Evolutionary conservation across 306 rosid genomes (phyloP), one percentile per base, ranked within the genome.

Genomic region (Prunus mume): DNA sequence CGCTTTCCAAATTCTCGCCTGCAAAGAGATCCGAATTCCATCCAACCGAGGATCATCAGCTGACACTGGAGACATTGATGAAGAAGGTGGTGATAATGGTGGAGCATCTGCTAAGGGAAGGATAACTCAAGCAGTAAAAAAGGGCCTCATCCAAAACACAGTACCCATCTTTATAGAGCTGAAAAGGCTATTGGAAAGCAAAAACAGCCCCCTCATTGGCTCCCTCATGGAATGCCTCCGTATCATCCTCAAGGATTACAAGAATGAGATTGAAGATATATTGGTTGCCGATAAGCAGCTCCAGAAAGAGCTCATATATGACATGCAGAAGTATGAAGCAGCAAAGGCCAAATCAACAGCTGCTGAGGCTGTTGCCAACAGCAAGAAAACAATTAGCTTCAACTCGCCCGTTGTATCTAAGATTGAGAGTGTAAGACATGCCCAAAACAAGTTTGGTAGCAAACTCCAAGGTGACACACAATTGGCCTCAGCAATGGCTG

Each of bases 241-340:
- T 9, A 74, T 89, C 75, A 85, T 94, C 80, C 93, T 94, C 73
- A 91, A 89, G 87, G 98, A 94, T 82, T 92, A 90, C 95, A 94
- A 89, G 79, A 90, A 81, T 68, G 98, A 94, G 83, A 94, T 94
- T 50, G 93, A 92, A 57, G 98, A 94, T 58, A 87, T 94, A 71
- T 79, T 94, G 82, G 86, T 94, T 47, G 98, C 97, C 58, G 98
- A 94, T 78, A 90, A 89, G 90, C 98, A 90, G 82, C 97, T 94
- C 79, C 98, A 91, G 88, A 91, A 83, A 71, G 98, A 90, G 85
- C 92, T 94, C 24, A 67, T 90, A 66, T 91, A 92, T 55, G 97
- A 94, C 81, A 94, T 91, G 86, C 86, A 91, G 45, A 94, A 92
- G 72, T 92, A 86, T 55, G 98, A 94, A 79, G 76, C 90, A 12